Evolutionary conservation across 1,139 yeast species (phyloP), one percentile per base, ranked within the genome.

Genomic region (Candida dubliniensis): DNA sequence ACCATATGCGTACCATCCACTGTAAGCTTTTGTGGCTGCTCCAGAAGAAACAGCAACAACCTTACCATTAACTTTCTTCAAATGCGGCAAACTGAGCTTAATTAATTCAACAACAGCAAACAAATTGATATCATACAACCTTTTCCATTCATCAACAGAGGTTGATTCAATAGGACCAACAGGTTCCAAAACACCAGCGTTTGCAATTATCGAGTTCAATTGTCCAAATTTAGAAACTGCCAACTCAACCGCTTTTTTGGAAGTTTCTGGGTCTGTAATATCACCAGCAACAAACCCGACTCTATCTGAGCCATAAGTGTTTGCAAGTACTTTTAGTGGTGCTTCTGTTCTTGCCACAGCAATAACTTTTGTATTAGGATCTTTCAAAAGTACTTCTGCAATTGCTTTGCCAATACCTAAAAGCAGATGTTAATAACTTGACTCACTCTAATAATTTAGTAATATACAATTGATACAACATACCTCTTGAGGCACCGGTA

Each of bases 1-100:
- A 1, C 96, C 96, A 57, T 91, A 91, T 3, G 96, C 95, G 31
- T 85, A 84, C 96, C 96, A 90, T 10, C 91, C 90, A 52, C 63
- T 62, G 56, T 81, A 82, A 13, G 81, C 68, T 37, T 69, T 71
- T 1, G 74, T 69, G 2, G 91, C 75, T 0, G 98, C 97, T 7
- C 96, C 97, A 1, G 96, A 87, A 24, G 95, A 86, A 0, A 90
- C 96, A 45, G 84, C 81, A 14, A 91, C 72, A 29, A 86, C 71
- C 39, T 72, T 76, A 1, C 95, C 93, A n/a, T 74, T 63, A 2
- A 79, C 51, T 46, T 74, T 62, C 33, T 81, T 73, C 53, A 90
- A 69, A 41, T 76, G 69, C 0, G 91, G 89, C 35, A 89, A 61
- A 1, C 87, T 68, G 31, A 65, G 59, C 41, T 79, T 68, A 14